Conservation (phyloP, 176 grass and related monocot species). For the Oryza glumipatula region DNA sequence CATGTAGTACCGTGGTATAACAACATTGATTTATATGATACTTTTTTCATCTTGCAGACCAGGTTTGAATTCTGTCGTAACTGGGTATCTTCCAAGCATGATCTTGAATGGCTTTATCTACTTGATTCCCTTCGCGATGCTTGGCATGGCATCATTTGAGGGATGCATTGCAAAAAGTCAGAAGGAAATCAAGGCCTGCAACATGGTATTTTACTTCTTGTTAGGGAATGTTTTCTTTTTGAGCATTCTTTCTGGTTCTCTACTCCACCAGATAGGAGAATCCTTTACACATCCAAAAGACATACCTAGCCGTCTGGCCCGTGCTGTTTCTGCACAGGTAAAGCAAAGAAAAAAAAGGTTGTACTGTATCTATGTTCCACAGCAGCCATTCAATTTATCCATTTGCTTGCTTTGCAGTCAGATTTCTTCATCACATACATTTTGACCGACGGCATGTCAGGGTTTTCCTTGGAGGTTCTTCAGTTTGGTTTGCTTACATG, state of each 20-base stretch:
- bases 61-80: slow-evolving; percentile 72
- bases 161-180: slow-evolving; percentile 67
- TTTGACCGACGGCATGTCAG: slow-evolving; percentile 87
- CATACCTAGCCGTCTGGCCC: slow-evolving; percentile 77
- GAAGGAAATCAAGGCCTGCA: slow-evolving; percentile 81
- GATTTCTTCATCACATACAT: slow-evolving; percentile 99
- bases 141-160: slow-evolving; percentile 72
- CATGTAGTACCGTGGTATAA: not conserved
- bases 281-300: slow-evolving; percentile 85
- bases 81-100: slow-evolving; percentile 81
- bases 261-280: slow-evolving; percentile 80
- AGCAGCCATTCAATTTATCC: slow-evolving; percentile 3
- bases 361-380: not conserved
- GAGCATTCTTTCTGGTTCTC: slow-evolving; percentile 76
- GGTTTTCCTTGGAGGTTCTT: slow-evolving; percentile 88
- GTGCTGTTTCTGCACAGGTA: slow-evolving; percentile 89
- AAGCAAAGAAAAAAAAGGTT: not conserved
- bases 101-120: slow-evolving; percentile 92
- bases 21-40: slow-evolving; percentile 18
- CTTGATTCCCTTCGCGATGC: slow-evolving; percentile 80
- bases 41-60: slow-evolving; percentile 63
- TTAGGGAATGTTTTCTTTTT: slow-evolving; percentile 94
- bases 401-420: slow-evolving; percentile 60
- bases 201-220: slow-evolving; percentile 96
- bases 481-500: slow-evolving; percentile 75